Base-by-base conservation (phyloP, 2,329 filamentous ascomycete species). In the Colletotrichum cordylinicola region DNA sequence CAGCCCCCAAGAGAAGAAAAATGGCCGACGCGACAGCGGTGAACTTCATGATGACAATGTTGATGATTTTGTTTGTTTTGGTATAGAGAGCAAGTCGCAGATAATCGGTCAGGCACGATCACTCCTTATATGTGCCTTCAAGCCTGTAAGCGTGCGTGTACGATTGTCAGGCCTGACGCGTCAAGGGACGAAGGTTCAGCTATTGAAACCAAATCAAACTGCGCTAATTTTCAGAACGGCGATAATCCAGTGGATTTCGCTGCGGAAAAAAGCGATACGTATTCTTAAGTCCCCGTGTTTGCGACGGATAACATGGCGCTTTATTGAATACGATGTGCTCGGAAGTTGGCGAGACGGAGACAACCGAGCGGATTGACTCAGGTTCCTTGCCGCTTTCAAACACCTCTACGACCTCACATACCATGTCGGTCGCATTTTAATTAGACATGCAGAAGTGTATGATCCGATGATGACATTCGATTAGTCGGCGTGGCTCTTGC, bases 261-360 rank as follows among this genome's bases (percentile, higher is more conserved):
- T n/a, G n/a, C n/a, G n/a, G n/a, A n/a, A n/a, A n/a, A n/a, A n/a
- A n/a, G n/a, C n/a, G n/a, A n/a, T n/a, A n/a, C n/a, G n/a, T n/a
- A 1, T 1, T 52, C 10, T 13, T 4, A 52, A 52, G 43, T 21
- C 43, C 43, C 43, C 43, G n/a, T 52, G n/a, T 52, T 21, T 52
- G 1, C 43, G 43, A 8, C 2, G n/a, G 6, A 52, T 52, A 21
- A 4, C 43, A 8, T 13, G 3, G 0, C 3, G 2, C 1, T 21
- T 52, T 52, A 21, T 52, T 2, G 4, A 52, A 52, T 21, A 52
- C 43, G 43, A 13, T 8, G 6, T 21, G n/a, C 43, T 52, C 43
- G 43, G 43, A 52, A 52, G 43, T 52, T 52, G 9, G 43, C 43
- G n/a, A 52, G 12, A 52, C 43, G 43, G 43, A 52, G 43, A 21